Base-by-base conservation (phyloP, 23 red algal species). In the Porphyridium purpureum region DNA sequence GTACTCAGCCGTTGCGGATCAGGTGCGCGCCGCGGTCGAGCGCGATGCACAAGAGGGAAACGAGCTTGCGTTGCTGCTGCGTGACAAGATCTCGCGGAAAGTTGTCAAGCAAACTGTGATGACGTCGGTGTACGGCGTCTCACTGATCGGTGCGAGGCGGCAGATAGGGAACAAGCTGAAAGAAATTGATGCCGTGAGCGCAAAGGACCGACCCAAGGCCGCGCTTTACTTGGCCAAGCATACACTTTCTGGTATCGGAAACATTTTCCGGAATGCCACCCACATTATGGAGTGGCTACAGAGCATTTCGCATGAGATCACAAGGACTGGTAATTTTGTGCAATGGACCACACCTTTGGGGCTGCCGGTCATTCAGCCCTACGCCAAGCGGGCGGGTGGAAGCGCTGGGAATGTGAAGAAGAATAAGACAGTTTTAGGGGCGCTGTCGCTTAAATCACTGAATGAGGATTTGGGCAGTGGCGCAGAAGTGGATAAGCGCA, bases 111-210 rank as follows among this genome's bases (percentile, higher is more conserved):
- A 95, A 36, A 95, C 88, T 5, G 88, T 95, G 52, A 95, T 95
- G 88, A 95, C 88, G 27, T 80, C 71, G 4, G 88, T 95, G 19
- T 95, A 95, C 63, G 88, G 88, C 3, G 88, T 95, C n/a, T 85
- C 88, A 15, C 48, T 59, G 7, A 53, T 80, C 42, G 88, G 88
- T 11, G 88, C 88, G 23, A 53, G 75, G 24, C 17, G 64, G 57
- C 88, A 95, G 54, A 71, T 95, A 15, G 21, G 29, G 42, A 80
- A 73, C 30, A 71, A 76, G 9, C 49, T 95, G 23, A 21, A 62
- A 27, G 88, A 80, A 27, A 49, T 78, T 4, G 25, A 82, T 21
- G 60, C 70, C 2, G 60, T 79, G 29, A 60, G 81, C 31, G 14
- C 27, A 0, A 26, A 46, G 22, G 0, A 50, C 27, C 85, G 72